Base-by-base conservation (phyloP, 495 filamentous ascomycete genomes). In the Neurospora discreta region DNA sequence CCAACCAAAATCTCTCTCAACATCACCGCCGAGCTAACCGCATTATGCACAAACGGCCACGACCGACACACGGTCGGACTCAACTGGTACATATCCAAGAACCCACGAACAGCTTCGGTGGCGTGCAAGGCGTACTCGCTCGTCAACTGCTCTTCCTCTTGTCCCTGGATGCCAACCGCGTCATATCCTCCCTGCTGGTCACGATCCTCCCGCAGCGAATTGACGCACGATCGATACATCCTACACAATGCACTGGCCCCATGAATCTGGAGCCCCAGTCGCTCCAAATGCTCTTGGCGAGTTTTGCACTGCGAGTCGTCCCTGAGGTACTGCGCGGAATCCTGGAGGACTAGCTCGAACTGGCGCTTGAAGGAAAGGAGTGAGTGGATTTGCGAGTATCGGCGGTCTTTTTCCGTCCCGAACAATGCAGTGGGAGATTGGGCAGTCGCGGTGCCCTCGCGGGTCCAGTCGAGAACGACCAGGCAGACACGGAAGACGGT, bases 21-120 rank as follows among this genome's bases (percentile, higher is more conserved):
- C 42, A 33, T 65, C 4, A 30, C 39, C 3, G 69, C 69, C 15
- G 39, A 70, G 15, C 69, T 70, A 44, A 70, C 69, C 5, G 69
- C 69, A 44, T 70, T 70, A 44, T 70, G 69, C 69, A 70, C 69
- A 58, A 70, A 70, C 30, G 69, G 7, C 69, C 69, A 70, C 6
- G 40, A 67, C 39, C 69, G 40, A 67, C 69, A 70, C 39, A 70
- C 69, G 11, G 23, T 70, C n/a, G 41, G 69, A 43, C 39, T 60
- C 13, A 70, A 15, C 20, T 39, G 40, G 42, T 70, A 70, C n/a
- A 70, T 70, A n/a, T 70, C 69, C 69, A 70, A n/a, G 1, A 70
- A 70, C 5, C 26, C 43, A 11, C 11, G 2, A 18, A 70, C 41
- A 5, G 69, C 36, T 23, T 70, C 42, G 0, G 69, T 58, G 3